Evolutionary conservation across 1,139 yeast genomes (phyloP).

Genomic region (Pichia kudriavzevii): DNA sequence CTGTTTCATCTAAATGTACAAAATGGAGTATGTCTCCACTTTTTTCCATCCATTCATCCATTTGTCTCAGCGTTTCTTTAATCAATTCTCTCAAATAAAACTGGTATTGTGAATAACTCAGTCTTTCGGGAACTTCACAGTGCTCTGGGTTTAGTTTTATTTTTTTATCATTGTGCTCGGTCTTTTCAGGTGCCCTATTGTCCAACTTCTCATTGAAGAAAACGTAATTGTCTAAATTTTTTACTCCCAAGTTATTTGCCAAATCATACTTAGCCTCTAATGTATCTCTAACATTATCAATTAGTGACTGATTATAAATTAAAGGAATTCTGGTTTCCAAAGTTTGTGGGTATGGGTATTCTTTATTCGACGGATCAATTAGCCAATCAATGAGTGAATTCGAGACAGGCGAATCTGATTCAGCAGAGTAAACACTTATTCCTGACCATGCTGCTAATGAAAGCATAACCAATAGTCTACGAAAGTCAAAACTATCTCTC

Average conservation of each 20-base stretch:
- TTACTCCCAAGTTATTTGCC: constrained; percentile 11
- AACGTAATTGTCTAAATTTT: constrained; percentile 16
- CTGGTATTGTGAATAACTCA: constrained; percentile 22
- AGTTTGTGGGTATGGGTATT: constrained; percentile 8
- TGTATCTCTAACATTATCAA: constrained; percentile 4
- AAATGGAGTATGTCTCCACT: constrained; percentile 28
- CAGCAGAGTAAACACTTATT: constrained; percentile 7
- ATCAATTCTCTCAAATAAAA: constrained; percentile 18
- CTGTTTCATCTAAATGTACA: constrained; percentile 38
- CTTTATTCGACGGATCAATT: constrained; percentile 4
- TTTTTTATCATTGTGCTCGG: constrained; percentile 9
- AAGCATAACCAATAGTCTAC: constrained; percentile 13
- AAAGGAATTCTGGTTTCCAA: constrained; percentile 11
- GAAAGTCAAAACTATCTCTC: constrained; percentile 7
- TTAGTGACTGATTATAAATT: constrained; percentile 15
- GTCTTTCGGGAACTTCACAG: constrained; percentile 5
- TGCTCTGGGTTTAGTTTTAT: constrained; percentile 7
- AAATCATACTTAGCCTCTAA: constrained; percentile 5
- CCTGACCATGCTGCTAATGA: constrained; percentile 9
- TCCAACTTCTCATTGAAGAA: constrained; percentile 12
- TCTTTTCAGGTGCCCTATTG: constrained; percentile 1
- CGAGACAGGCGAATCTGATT: constrained; percentile 6
- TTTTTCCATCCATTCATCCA: constrained; percentile 29
- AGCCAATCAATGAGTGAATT: constrained; percentile 12
- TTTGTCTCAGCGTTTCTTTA: constrained; percentile 14